A percentile compares a stretch with the other conserved stretches of the same genome.
These are phyloP conservation scores for Penicillium herquei DNA, from an alignment of 495 filamentous ascomycete species.

Conservation along the genomic window DNA sequence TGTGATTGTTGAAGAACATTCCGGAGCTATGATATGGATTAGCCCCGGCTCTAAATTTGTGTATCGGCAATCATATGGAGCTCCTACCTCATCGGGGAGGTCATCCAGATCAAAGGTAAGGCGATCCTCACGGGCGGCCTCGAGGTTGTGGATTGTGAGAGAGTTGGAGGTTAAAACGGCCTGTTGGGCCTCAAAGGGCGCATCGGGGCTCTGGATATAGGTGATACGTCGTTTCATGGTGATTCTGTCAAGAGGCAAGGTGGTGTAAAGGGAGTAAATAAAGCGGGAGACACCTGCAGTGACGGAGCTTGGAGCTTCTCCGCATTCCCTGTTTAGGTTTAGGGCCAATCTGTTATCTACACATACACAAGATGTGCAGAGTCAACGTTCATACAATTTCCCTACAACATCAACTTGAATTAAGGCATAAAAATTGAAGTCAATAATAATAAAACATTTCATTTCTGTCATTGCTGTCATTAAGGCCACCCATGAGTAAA, in stretches of 20 bases:
- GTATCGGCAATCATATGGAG: too few relatives aligned
- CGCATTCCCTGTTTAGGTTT: slow-evolving; percentile 25
- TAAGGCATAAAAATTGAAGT: too few relatives aligned
- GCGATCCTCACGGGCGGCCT: slow-evolving; percentile 76
- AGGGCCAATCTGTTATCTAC: slow-evolving; percentile 10
- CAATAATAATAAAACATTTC: neutral
- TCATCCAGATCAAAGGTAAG: slow-evolving; percentile 71
- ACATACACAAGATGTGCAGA: too few relatives aligned
- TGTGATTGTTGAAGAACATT: slow-evolving; percentile 62
- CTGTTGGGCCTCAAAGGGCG: slow-evolving; percentile 60
- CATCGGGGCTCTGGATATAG: slow-evolving; percentile 63
- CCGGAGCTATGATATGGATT: slow-evolving; percentile 46
- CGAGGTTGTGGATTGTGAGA: slow-evolving; percentile 50
- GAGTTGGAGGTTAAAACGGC: slow-evolving; percentile 48
- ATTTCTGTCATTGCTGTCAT: neutral
- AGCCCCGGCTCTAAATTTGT: neutral
- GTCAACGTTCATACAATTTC: too few relatives aligned
- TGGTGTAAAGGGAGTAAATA: neutral
- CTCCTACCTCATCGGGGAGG: slow-evolving; percentile 63
- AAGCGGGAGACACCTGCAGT: neutral
- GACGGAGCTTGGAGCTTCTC: slow-evolving; percentile 13
- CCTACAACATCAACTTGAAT: too few relatives aligned
- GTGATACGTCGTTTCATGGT: slow-evolving; percentile 85
- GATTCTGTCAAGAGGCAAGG: neutral
- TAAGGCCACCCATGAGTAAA: slow-evolving; percentile 8